phyloP scores from a whole-genome alignment of 768 basidiomycete species.

The Mycena albidolilacea region DNA sequence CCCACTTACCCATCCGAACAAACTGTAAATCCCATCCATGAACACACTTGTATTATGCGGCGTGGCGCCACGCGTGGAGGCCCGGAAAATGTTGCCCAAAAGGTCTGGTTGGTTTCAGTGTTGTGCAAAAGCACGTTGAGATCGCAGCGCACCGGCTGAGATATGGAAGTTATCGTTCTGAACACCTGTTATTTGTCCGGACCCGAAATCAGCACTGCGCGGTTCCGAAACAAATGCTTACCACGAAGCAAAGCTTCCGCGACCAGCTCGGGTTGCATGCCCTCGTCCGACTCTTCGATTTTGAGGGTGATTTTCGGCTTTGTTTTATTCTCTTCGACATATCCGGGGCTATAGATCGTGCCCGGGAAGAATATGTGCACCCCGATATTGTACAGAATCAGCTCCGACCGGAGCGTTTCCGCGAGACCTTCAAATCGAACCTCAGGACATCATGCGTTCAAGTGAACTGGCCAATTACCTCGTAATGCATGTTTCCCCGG shows the following conservation, averaged over 20 bases:
- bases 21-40: conserved; percentile 59
- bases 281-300: conserved; percentile 77
- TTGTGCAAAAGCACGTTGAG: not conserved
- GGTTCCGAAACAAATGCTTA: conserved; percentile 41
- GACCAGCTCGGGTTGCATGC: conserved; percentile 65
- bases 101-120: conserved; percentile 54
- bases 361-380: conserved; percentile 80
- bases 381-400: conserved; percentile 73
- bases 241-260: conserved; percentile 68
- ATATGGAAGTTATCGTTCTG: conserved; percentile 75
- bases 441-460: not conserved
- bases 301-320: conserved; percentile 79
- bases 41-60: conserved; percentile 67
- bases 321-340: conserved; percentile 70
- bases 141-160: conserved; percentile 50
- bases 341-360: conserved; percentile 78
- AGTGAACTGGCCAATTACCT: conserved; percentile 55
- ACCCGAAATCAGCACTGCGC: not conserved
- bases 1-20: conserved; percentile 59
- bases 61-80: conserved; percentile 66
- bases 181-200: conserved; percentile 59
- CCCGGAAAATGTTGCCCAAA: conserved; percentile 70
- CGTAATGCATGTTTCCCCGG: conserved; percentile 82
- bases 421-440: conserved; percentile 67
- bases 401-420: conserved; percentile 77